These are phyloP conservation scores for Barnettozyma vustinii DNA, from an alignment of 805 yeast genomes.

Conservation along the genomic window DNA sequence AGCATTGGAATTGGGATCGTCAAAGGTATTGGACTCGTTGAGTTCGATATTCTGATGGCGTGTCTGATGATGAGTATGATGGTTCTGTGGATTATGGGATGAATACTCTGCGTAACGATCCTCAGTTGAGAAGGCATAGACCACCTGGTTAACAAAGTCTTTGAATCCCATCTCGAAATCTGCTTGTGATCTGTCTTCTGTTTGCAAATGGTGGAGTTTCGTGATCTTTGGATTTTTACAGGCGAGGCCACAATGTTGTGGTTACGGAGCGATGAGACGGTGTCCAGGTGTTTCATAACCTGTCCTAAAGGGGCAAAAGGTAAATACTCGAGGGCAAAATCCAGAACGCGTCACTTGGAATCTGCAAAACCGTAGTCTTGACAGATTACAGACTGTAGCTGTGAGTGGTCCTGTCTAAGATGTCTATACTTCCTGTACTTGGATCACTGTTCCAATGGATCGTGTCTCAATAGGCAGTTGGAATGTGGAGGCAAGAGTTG, in stretches of 20 bases:
- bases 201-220: neutral
- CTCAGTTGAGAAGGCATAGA: slow-evolving; percentile 58
- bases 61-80: slow-evolving; percentile 6
- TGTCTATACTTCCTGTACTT: too few relatives aligned
- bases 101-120: slow-evolving; percentile 70
- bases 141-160: slow-evolving; percentile 49
- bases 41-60: slow-evolving; percentile 15
- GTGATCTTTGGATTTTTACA: too few relatives aligned
- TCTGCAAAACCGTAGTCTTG: too few relatives aligned
- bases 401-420: too few relatives aligned
- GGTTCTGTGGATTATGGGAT: slow-evolving; percentile 34
- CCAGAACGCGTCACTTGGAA: neutral
- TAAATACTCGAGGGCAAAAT: too few relatives aligned
- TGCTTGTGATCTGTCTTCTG: neutral
- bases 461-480: too few relatives aligned
- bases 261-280: neutral
- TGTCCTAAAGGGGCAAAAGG: neutral
- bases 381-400: too few relatives aligned
- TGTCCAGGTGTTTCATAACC: neutral
- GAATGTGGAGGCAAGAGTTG: too few relatives aligned
- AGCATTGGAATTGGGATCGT: slow-evolving; percentile 36
- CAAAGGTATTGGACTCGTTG: slow-evolving; percentile 29
- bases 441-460: too few relatives aligned
- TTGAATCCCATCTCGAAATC: slow-evolving; percentile 28
- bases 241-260: neutral